Evolutionary conservation across 2,329 filamentous ascomycete species (phyloP), one percentile per base, ranked within the genome.

Genomic region (Paecilomyces sp.): DNA sequence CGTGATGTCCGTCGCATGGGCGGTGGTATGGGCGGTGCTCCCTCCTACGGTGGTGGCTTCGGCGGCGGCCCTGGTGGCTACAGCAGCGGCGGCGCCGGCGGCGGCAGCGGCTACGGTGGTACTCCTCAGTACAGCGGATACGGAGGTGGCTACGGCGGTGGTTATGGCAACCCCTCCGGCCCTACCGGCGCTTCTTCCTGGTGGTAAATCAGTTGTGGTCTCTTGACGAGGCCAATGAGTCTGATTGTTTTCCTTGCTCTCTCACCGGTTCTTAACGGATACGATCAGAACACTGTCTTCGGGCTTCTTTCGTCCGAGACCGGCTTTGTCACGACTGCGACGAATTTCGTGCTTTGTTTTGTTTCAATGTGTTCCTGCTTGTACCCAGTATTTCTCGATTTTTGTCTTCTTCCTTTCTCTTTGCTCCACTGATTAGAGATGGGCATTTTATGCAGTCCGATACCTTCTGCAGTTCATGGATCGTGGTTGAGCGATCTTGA

Each of bases 1-100:
- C 92, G 92, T 73, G 94, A 97, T 76, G 91, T 94, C 82, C 91
- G 94, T 79, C 92, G 92, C 77, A 85, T 85, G 63, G 75, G 75
- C 55, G 78, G 76, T 65, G 73, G 65, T 50, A 69, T 70, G 65
- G 75, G 76, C 51, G 69, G 72, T 53, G 64, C 68, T 61, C 66
- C 70, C 63, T 71, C 75, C 58, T 76, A 72, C 56, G 54, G 54
- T 30, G 34, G 55, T 12, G n/a, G 34, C 34, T 56, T 41, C 15
- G 63, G 64, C 62, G 75, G 75, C 64, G 58, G 58, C 57, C 61
- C 62, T 57, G 65, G 67, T 55, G 64, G 62, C 58, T 65, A 64
- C 58, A 63, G 70, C 64, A 64, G 74, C 60, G 63, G 68, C 59
- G 13, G 13, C 36, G 3, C 73, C 60, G 63, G 68, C 59, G 13